Evolutionary conservation across 371 early-diverging fungal species (phyloP), one percentile per base, ranked within the genome.

Genomic region (Apophysomyces ossiformis): DNA sequence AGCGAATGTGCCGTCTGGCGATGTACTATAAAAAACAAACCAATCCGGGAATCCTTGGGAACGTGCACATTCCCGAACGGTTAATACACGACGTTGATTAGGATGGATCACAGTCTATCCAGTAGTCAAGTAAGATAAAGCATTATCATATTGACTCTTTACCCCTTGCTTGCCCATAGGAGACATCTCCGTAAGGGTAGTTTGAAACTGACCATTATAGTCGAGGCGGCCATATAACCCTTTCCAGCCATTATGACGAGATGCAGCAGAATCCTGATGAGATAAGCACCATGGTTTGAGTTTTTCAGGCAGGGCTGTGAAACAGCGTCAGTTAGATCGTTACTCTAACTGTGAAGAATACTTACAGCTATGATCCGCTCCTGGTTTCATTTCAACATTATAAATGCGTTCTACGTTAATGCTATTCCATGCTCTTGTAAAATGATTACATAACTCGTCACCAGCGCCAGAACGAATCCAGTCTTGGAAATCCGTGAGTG

Each of bases 11-110:
- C 67, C 65, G 38, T 69, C 69, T 3, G 41, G 60, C 43, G 63
- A 57, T 36, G 64, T 61, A 58, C 70, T 68, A n/a, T 71, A 65
- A 32, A 87, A 84, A 37, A 70, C 61, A 46, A 89, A 89, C 1
- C 65, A 58, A 60, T 90, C 89, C 3, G 32, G 32, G 32, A 26
- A 26, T 26, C 32, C 32, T 26, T 26, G 32, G 2, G 81, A 82
- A 7, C 90, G 76, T 9, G 89, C 89, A 56, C 75, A 74, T 65
- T 90, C 89, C 16, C 89, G 77, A 15, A 87, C 86, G 1, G 77
- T 73, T 11, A 87, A 37, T 7, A 86, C 75, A 21, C 89, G 85
- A 21, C 76, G 62, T 61, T 89, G 88, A 45, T 77, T 79, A 2
- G 86, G 85, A 61, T 88, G 85, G 36, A 90, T 54, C 32, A 26